Base-by-base conservation (phyloP, 2,329 filamentous ascomycete genomes). In the Monilinia aucupariae region DNA sequence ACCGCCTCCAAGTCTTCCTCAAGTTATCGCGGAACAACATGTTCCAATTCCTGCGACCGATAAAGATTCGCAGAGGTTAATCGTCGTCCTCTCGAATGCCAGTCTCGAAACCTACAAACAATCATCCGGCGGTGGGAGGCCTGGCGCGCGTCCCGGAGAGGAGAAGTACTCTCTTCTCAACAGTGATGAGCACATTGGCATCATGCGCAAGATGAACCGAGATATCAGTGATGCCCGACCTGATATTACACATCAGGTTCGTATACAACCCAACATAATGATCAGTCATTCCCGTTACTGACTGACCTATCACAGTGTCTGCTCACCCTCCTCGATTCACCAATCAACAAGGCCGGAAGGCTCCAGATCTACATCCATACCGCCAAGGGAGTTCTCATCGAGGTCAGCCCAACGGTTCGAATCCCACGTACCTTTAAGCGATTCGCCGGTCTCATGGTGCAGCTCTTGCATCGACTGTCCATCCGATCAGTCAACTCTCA, bases 351-450 rank as follows among this genome's bases (percentile, higher is more conserved):
- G 78, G 92, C 93, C 63, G 94, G 94, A 72, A 93, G 88, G 78
- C 87, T 99, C 47, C 94, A 99, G 78, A 97, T 99, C 74, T 99
- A 96, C 80, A 97, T 99, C 68, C 92, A 96, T 77, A 97, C 94
- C 6, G 92, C 93, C 69, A 97, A 96, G 78, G 93, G 94, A 59
- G 93, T 97, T 43, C 82, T 99, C 71, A 99, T 99, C 73, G 92
- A 97, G 79, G 93, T 99, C 69, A 97, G 92, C 73, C 94, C 94
- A n/a, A 92, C 92, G 10, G 94, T 99, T 64, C 91, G 94, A 73
- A 97, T 99, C 69, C 94, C 94, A 58, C 88, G 94, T 77, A 99
- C 94, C 0, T 99, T 99, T 79, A 99, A 99, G 83, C 92, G 94
- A 48, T 99, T 99, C 73, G 94, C 94, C 52, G 94, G 94, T 78